A percentile compares a stretch with the other conserved stretches of the same genome.
Conservation (phyloP, 768 basidiomycete species). For the Lactifluus pinguis region DNA sequence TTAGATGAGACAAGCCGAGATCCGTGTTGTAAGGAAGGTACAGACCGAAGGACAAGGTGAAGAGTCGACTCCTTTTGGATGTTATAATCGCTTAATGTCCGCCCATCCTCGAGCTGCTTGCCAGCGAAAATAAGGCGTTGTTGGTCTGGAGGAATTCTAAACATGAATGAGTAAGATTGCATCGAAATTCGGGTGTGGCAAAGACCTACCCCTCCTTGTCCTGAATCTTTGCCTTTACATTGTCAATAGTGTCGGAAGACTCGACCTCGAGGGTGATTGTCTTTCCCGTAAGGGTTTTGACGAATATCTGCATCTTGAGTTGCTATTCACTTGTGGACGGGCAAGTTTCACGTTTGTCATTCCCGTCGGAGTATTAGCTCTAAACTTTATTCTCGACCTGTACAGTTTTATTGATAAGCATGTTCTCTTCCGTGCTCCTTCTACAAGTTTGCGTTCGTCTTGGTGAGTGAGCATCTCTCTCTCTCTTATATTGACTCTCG, state of each 20-base stretch:
- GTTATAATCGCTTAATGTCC: slow-evolving; percentile 94
- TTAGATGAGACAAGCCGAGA: slow-evolving; percentile 6
- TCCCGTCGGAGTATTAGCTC: slow-evolving; percentile 5
- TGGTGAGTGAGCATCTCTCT: background rate
- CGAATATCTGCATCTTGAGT: slow-evolving; percentile 49
- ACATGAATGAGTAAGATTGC: background rate
- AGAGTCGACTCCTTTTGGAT: slow-evolving; percentile 98
- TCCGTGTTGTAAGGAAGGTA: background rate
- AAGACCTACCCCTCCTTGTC: slow-evolving; percentile 63
- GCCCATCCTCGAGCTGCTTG: slow-evolving; percentile 97
- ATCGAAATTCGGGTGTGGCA: background rate
- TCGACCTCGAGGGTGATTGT: slow-evolving; percentile 99
- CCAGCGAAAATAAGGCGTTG: slow-evolving; percentile 95
- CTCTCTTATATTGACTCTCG: background rate
- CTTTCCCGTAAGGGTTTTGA: slow-evolving; percentile 90
- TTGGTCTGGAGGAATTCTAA: slow-evolving; percentile 87
- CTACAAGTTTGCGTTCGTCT: background rate
- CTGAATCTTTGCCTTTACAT: slow-evolving; percentile 80
- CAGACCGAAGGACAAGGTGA: slow-evolving; percentile 90
- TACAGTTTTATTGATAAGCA: slow-evolving; percentile 14
- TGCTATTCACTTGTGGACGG: background rate
- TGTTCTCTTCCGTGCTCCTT: background rate
- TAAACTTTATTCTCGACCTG: slow-evolving; percentile 5
- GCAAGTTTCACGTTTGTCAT: background rate
- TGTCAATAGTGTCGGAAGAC: slow-evolving; percentile 94